Evolutionary conservation across 768 basidiomycete species (phyloP), one percentile per base, ranked within the genome.

Genomic region (Amylocystis lapponica): DNA sequence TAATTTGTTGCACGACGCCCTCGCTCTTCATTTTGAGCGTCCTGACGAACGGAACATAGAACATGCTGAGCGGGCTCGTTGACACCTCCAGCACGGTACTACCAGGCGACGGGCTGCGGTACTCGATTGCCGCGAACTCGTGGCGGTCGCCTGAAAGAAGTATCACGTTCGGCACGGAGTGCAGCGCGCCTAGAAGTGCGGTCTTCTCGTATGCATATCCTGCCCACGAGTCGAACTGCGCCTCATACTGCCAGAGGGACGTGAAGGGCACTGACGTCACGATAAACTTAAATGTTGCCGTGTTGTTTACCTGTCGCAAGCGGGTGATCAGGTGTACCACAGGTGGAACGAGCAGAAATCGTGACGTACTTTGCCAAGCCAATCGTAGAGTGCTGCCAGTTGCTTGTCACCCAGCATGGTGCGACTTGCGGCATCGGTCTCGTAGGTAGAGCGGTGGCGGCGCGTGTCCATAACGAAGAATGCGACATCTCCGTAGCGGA

Each of bases 381-480:
- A 88, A 41, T 72, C 61, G 47, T 77, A 65, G 30, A 88, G 66
- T 0, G 76, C 77, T 1, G 71, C 61, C 22, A 86, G 66, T 56
- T 89, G 86, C 25, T 59, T 53, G 27, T 76, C 74, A 17, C 87
- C 86, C 12, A 90, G 72, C 81, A 89, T 86, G 1, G 80, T 83
- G 27, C 56, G 60, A 30, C 67, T 72, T 20, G 58, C 58, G 7
- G 63, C 59, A 19, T 70, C 71, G 1, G 61, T 59, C 0, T 58
- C 59, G 12, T 68, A 60, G 35, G 65, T 56, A 4, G 73, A 72
- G 17, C 83, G 72, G 55, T 83, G 74, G 5, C 73, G 67, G 14
- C 83, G 69, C 1, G 82, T 84, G 62, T 88, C 86, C 66, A 82
- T 65, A n/a, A 87, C 82, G 64, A 87, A 89, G 60, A 83, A 87